A percentile compares a stretch with the other conserved stretches of the same genome.
phyloP scores from a whole-genome alignment of 768 basidiomycete genomes.

The Hydnomerulius pinastri region DNA sequence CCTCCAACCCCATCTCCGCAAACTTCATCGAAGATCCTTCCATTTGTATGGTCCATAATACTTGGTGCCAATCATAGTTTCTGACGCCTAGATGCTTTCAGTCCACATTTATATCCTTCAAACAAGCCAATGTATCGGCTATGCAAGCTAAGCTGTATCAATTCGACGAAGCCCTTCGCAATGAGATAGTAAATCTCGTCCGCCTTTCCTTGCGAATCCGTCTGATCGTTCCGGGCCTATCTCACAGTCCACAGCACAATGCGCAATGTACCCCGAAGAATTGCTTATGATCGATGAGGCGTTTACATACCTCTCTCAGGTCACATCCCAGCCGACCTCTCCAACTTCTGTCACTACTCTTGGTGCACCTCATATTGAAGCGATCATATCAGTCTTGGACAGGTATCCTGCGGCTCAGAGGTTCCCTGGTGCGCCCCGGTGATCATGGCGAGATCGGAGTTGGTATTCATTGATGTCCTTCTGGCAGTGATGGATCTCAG shows the following conservation, averaged over 20 bases:
- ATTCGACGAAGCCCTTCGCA: conserved; percentile 65
- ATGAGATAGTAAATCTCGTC: conserved; percentile 60
- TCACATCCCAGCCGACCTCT: conserved; percentile 39
- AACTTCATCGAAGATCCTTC: conserved; percentile 44
- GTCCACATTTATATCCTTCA: conserved; percentile 75
- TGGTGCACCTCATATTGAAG: conserved; percentile 55
- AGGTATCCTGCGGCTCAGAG: conserved; percentile 75
- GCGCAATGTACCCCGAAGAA: conserved; percentile 73
- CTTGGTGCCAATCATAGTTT: background rate
- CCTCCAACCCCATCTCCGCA: conserved; percentile 30
- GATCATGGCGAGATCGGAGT: background rate
- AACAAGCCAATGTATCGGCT: conserved; percentile 76
- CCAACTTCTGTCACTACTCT: conserved; percentile 36
- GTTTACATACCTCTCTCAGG: conserved; percentile 58
- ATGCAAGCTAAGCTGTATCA: conserved; percentile 80
- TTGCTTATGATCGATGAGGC: conserved; percentile 55
- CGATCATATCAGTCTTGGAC: conserved; percentile 61
- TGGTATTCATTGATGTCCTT: background rate
- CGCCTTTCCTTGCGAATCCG: background rate
- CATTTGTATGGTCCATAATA: conserved; percentile 43
- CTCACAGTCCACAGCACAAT: conserved; percentile 63
- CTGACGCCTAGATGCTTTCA: conserved; percentile 27
- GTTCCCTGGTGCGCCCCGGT: conserved; percentile 59
- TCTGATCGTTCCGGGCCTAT: background rate
- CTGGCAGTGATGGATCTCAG: conserved; percentile 79